Evolutionary conservation across 768 basidiomycete species (phyloP), one percentile per base, ranked within the genome.

Genomic region (Ephemerocybe angulata): DNA sequence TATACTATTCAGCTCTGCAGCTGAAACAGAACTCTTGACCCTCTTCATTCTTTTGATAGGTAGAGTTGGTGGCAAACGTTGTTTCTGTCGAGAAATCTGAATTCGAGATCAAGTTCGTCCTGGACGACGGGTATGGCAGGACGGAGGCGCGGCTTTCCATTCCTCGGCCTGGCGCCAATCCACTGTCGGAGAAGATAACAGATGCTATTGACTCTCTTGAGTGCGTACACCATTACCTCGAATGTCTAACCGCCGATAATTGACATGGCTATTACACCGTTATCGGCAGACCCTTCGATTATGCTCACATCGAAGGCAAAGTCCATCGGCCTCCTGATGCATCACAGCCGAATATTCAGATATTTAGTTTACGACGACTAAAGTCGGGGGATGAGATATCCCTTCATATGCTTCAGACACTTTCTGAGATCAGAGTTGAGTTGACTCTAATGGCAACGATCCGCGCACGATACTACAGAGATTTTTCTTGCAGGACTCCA

Each of bases 11-110:
- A 21, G 22, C 6, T 15, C 31, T 27, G 10, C 10, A 21, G n/a
- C 22, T 15, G 17, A 40, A 22, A 13, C 19, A 33, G 12, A 5
- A n/a, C 13, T 19, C 11, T 38, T 22, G 29, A 30, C 15, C 11
- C 22, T n/a, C n/a, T 21, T 24, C 12, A 31, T 12, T 8, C 19
- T 29, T 30, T 15, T 35, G 4, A 19, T 33, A 58, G 57, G 31
- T 58, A 13, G 48, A 43, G n/a, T 3, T 59, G 22, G 28, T 59
- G 7, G 58, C 58, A 8, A 59, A 59, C 30, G 51, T 59, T 25
- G 46, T 52, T 42, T 44, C 47, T 30, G 31, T 53, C 30, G 38
- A 15, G 13, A 40, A 42, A 13, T 25, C 6, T 4, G 44, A 33
- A 13, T 17, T 31, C 8, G 27, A n/a, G 21, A 50, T 35, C 30